Evolutionary conservation across 179 eudicot species (phyloP).

Genomic region (Patellifolia procumbens): DNA sequence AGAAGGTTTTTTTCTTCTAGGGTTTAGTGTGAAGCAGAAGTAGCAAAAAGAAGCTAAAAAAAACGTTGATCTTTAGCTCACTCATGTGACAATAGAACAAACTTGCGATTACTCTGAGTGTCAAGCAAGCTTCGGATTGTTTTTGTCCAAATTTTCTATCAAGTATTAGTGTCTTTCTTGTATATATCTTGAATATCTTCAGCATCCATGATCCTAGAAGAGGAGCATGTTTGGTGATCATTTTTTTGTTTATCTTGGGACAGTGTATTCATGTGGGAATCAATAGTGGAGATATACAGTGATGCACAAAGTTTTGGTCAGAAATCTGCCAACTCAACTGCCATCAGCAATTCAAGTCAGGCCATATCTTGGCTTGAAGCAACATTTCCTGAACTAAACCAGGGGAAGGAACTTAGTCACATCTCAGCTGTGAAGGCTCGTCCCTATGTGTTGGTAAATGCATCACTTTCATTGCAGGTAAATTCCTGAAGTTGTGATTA

Average conservation of each 20-base stretch:
- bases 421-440: conserved; percentile 63
- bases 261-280: conserved; percentile 79
- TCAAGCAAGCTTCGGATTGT: neutral
- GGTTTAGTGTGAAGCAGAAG: no score
- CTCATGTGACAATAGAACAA: no score
- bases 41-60: no score
- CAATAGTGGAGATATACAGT: conserved; percentile 69
- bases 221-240: conserved; percentile 2
- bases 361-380: conserved; percentile 96
- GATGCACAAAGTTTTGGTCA: conserved; percentile 84
- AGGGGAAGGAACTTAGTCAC: conserved; percentile 51
- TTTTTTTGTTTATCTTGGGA: conserved; percentile 15
- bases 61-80: no score
- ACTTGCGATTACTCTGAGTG: neutral
- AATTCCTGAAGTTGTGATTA: conserved; percentile 1
- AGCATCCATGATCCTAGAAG: neutral
- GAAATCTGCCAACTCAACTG: conserved; percentile 61
- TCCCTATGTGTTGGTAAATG: conserved; percentile 68
- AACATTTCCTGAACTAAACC: conserved; percentile 74
- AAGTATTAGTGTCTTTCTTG: neutral
- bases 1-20: no score
- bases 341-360: conserved; percentile 62
- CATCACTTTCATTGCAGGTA: conserved; percentile 88
- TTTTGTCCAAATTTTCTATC: neutral
- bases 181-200: neutral